These are phyloP conservation scores for Cordyceps sp. DNA, from an alignment of 2,329 filamentous ascomycete species.

Conservation along the genomic window DNA sequence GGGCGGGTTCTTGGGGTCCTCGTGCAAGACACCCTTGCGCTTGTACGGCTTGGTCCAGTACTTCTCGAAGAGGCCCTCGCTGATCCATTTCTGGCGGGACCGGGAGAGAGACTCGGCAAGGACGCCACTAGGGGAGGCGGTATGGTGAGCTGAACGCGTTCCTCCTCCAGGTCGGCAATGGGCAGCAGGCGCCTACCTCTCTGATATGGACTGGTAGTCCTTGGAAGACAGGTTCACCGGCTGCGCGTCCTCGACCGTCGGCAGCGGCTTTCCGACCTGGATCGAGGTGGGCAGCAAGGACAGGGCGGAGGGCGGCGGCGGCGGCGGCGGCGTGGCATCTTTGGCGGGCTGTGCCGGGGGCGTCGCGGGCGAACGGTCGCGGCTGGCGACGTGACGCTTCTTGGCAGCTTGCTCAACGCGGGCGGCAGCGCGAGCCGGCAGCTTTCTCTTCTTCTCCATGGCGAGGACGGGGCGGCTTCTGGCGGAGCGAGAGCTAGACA, in stretches of 20 bases:
- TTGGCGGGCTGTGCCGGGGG: constrained; percentile 17
- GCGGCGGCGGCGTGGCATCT: constrained; percentile 12
- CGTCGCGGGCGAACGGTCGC: constrained; percentile 33
- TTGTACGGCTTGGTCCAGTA: constrained; percentile 62
- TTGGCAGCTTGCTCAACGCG: constrained; percentile 43
- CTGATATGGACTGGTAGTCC: constrained; percentile 58
- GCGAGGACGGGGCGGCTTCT: constrained; percentile 2
- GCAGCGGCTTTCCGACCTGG: constrained; percentile 49
- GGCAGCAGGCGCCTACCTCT: constrained; percentile 34
- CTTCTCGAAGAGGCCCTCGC: constrained; percentile 56
- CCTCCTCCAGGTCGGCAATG: too few species aligned
- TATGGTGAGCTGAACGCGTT: too few species aligned
- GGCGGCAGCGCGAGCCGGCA: constrained; percentile 44
- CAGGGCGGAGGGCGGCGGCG: constrained; percentile 18
- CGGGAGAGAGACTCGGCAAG: constrained; percentile 55
- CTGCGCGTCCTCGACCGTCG: constrained; percentile 53
- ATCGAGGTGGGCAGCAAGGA: constrained; percentile 47
- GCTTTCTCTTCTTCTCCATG: constrained; percentile 52
- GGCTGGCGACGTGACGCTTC: constrained; percentile 39
- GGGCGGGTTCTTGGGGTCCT: constrained; percentile 48
- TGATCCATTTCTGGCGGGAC: constrained; percentile 59
- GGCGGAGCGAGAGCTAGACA: too few species aligned
- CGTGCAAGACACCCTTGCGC: constrained; percentile 46
- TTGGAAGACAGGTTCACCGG: constrained; percentile 40
- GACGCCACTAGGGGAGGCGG: constrained; percentile 40